Base-by-base conservation (phyloP, 2,329 filamentous ascomycete genomes). In the Cordyceps javanica region DNA sequence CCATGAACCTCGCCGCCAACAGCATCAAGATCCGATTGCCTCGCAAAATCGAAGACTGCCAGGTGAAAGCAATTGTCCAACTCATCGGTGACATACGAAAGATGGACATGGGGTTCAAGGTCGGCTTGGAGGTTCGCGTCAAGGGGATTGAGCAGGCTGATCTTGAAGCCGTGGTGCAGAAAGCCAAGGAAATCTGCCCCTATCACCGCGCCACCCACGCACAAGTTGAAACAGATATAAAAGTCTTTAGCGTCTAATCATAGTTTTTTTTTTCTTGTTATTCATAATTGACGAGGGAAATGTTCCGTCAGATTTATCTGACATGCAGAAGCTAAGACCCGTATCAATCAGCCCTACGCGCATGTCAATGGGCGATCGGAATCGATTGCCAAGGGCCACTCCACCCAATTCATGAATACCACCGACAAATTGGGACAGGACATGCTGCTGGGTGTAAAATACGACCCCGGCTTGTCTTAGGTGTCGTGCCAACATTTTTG, bases 1-100 rank as follows among this genome's bases (percentile, higher is more conserved):
- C 51, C 11, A 54, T 54, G 51, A 54, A 54, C 30, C 51, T 54
- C 9, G 51, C 51, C 19, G 51, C 51, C 13, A 54, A 45, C 39
- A 45, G 51, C 30, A 3, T 45, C 9, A 45, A 45, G 39, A 25
- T 36, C 9, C 39, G 51, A 2, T 28, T 54, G 30, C 51, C 51
- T 3, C 39, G 51, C 38, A 26, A 36, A 7, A 34, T 34, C 5
- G 50, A 53, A 7, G 50, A 53, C 9, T 54, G 39, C 21, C 39
- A 45, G 39, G 41, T 54, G 13, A 54, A 45, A 28, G 51, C 51
- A 9, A 21, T 10, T 3, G 51, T 54, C 5, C 2, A 38, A 5
- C 51, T 54, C 14, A 14, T 45, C 1, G 51, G 51, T n/a, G 30
- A 45, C 10, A 36, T 54, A 2, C 21, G 16, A 7, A 8, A 34